These are phyloP conservation scores for Boletellus emodensis DNA, from an alignment of 768 basidiomycete genomes.

Conservation along the genomic window DNA sequence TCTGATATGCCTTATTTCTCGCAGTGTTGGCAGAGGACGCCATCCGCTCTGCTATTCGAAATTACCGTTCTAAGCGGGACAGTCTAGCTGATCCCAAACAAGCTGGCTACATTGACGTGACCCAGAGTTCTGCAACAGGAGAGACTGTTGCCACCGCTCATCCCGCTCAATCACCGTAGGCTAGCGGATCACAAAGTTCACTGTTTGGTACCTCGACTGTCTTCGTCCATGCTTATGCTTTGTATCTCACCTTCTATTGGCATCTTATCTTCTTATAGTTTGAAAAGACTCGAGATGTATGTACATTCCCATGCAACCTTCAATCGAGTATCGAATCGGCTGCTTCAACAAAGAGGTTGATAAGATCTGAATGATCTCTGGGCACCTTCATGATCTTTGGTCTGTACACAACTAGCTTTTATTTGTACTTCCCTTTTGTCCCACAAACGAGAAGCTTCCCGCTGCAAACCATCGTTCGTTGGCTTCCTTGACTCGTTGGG, in stretches of 20 bases:
- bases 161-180: slow-evolving; percentile 34
- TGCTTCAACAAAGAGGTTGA: background rate
- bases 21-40: slow-evolving; percentile 96
- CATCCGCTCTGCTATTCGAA: slow-evolving; percentile 95
- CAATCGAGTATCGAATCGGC: slow-evolving; percentile 4
- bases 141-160: slow-evolving; percentile 52
- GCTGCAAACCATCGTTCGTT: slow-evolving; percentile 96
- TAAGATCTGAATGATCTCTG: background rate
- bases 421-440: slow-evolving; percentile 43
- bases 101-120: slow-evolving; percentile 66
- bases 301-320: slow-evolving; percentile 9
- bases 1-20: slow-evolving; percentile 24
- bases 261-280: slow-evolving; percentile 20
- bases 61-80: slow-evolving; percentile 84
- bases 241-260: slow-evolving; percentile 3
- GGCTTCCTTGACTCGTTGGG: slow-evolving; percentile 89
- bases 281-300: slow-evolving; percentile 12
- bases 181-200: background rate
- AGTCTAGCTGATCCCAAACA: slow-evolving; percentile 48
- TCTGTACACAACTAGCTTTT: slow-evolving; percentile 17
- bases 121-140: slow-evolving; percentile 52
- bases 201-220: background rate
- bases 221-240: background rate
- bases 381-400: background rate
- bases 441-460: slow-evolving; percentile 78